Evolutionary conservation across 331 rosid species (phyloP), one percentile per base, ranked within the genome.

Genomic region (Quercus phellos): DNA sequence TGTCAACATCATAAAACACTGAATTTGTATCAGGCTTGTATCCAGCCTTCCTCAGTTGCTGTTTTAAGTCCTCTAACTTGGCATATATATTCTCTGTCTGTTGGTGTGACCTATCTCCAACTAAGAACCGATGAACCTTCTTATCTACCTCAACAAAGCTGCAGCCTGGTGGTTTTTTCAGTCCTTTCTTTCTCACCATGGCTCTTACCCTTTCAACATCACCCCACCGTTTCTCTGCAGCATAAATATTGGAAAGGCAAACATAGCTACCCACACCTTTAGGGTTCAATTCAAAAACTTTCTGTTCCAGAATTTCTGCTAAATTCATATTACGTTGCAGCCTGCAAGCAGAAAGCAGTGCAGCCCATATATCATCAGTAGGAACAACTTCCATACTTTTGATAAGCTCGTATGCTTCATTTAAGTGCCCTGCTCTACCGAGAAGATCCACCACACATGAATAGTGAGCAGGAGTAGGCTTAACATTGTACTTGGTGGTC

Each of bases 171-270:
- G 84, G 74, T 79, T 90, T 87, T 80, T 75, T 89, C 81, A 89
- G 77, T 72, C 82, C 81, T 71, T 54, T 72, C 43, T 53, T 87
- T 72, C 75, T 80, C 77, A 90, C 82, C 56, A 76, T 50, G 68
- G 83, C 71, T 80, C 93, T 85, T 81, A 90, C 78, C 68, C 77
- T 85, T 75, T 87, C 88, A 64, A 87, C 93, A 75, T 81, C 90
- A 74, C 80, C 81, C 92, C 96, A 84, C 78, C 46, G 84, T 83
- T 83, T 85, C 79, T 75, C 84, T 18, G 88, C 84, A 26, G 91
- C 90, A 76, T 89, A 89, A 61, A 87, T 81, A 88, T 89, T 85
- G 78, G 93, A 89, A 72, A 82, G 86, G 71, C 86, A 90, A 84
- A 87, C 81, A 79, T 85, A 90, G 55, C 91, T 78, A 70, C 96